These are phyloP conservation scores for Porogramme epimiltina DNA, from an alignment of 1,284 basidiomycete genomes.

Conservation along the genomic window DNA sequence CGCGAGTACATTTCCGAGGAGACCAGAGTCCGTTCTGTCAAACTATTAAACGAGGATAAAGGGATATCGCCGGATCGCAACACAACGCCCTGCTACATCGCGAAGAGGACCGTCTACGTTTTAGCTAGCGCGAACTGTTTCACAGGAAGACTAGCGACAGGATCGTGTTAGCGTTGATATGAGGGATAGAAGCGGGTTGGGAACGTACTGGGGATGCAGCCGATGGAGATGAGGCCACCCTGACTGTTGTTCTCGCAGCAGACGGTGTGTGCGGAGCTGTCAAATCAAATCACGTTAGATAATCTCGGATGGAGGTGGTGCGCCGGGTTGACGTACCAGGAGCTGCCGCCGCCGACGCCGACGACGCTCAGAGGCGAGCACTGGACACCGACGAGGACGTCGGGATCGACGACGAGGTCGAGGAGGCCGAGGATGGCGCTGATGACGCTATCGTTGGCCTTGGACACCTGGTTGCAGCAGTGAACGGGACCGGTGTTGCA, in stretches of 20 bases:
- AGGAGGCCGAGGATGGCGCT: conserved; percentile 17
- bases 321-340: conserved; percentile 13
- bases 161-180: not conserved
- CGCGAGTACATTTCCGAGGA: conserved; percentile 11
- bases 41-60: conserved; percentile 16
- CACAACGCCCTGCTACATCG: not conserved
- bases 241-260: conserved; percentile 25
- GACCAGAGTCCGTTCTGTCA: conserved; percentile 3
- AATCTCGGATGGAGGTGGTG: too few relatives aligned
- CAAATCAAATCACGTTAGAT: not conserved
- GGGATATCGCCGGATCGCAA: conserved; percentile 10
- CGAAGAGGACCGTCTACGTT: not conserved
- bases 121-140: not conserved
- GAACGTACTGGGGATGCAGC: conserved; percentile 22
- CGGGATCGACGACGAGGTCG: conserved; percentile 7
- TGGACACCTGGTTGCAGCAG: conserved; percentile 17
- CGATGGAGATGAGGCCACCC: conserved; percentile 20
- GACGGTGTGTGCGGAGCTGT: conserved; percentile 13
- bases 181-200: not conserved
- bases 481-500: conserved; percentile 23
- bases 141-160: conserved; percentile 13
- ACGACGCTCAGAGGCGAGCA: conserved; percentile 20
- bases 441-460: conserved; percentile 15
- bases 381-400: conserved; percentile 14
- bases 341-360: conserved; percentile 15